Conservation (phyloP, 1,139 yeast species). For the Saccharomyces pastorianus region DNA sequence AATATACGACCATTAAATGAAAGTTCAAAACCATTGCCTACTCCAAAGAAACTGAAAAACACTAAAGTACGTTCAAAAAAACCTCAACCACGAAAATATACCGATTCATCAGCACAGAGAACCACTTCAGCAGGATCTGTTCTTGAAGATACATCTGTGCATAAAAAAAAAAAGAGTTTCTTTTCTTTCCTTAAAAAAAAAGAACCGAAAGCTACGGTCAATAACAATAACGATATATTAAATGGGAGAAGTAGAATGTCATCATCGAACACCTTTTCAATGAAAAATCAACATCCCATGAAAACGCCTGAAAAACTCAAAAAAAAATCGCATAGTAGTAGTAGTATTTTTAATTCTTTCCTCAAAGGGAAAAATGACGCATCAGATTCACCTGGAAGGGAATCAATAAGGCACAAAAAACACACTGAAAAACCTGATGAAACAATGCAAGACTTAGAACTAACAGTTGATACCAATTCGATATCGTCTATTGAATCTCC, state of each 20-base stretch:
- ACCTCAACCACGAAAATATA: background rate
- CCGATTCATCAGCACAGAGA: constrained; percentile 1
- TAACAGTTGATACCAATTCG: background rate
- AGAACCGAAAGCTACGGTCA: constrained; percentile 12
- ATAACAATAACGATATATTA: constrained; percentile 8
- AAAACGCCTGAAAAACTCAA: constrained; percentile 14
- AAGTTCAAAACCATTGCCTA: background rate
- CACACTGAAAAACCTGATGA: background rate
- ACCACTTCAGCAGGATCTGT: constrained; percentile 9
- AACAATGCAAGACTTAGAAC: background rate
- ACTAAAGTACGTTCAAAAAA: background rate
- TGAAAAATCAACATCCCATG: constrained; percentile 7
- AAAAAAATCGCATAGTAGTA: constrained; percentile 25
- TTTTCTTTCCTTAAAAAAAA: constrained; percentile 32
- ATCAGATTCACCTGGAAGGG: background rate
- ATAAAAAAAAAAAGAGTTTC: constrained; percentile 29
- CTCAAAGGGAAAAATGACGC: constrained; percentile 14
- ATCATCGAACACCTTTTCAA: constrained; percentile 15
- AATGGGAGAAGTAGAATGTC: constrained; percentile 6
- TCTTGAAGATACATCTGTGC: constrained; percentile 6
- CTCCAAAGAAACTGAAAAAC: background rate
- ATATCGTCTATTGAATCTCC: background rate
- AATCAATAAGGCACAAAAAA: background rate
- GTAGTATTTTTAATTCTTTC: constrained; percentile 20
- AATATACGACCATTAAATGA: background rate